phyloP scores from a whole-genome alignment of 2,329 filamentous ascomycete genomes.

The Aspergillus viridinutans region DNA sequence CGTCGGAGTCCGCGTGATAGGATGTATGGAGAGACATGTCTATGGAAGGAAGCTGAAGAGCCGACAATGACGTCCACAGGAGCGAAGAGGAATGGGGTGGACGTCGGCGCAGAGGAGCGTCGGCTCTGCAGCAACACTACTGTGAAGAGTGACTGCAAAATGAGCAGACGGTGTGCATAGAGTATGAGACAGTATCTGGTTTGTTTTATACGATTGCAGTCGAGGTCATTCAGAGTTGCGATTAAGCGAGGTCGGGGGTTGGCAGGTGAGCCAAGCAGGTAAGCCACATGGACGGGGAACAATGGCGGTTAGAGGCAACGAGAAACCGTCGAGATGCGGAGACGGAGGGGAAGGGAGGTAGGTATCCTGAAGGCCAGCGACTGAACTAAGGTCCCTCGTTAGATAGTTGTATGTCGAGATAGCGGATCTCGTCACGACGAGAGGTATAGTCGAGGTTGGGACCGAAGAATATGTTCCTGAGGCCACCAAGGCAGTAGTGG shows the following conservation, averaged over 20 bases:
- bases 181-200: not conserved
- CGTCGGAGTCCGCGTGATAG: conserved; percentile 61
- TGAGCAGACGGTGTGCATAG: not conserved
- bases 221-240: conserved; percentile 5
- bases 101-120: conserved; percentile 6
- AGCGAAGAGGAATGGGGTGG: conserved; percentile 6
- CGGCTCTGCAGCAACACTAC: not conserved
- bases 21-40: conserved; percentile 43
- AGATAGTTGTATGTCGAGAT: not conserved
- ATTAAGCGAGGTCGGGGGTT: not conserved
- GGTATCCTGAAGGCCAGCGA: not conserved
- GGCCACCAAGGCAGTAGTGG: conserved; percentile 6
- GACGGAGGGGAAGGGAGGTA: conserved; percentile 6
- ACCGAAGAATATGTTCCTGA: conserved; percentile 2
- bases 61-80: conserved; percentile 13
- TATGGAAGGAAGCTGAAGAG: conserved; percentile 1
- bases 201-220: not conserved
- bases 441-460: not conserved
- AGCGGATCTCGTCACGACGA: not conserved
- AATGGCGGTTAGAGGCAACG: conserved; percentile 8
- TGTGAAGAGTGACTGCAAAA: not conserved
- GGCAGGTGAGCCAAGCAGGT: conserved; percentile 6
- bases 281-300: conserved; percentile 17
- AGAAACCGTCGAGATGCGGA: not conserved
- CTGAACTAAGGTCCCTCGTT: not conserved